These are phyloP conservation scores for Didymella pinodella DNA, from an alignment of 2,329 filamentous ascomycete species.

Conservation along the genomic window DNA sequence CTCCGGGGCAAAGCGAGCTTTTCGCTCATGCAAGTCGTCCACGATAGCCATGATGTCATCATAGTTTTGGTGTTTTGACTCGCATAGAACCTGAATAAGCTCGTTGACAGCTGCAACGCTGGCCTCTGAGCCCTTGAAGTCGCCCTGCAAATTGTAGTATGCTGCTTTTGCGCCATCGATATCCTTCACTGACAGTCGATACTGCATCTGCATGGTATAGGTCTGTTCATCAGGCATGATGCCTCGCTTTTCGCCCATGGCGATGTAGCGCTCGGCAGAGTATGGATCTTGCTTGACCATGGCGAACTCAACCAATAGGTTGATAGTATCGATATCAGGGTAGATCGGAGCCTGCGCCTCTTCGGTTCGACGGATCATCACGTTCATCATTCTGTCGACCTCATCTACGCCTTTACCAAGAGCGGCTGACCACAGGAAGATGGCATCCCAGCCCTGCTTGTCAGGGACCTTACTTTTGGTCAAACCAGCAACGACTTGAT, in stretches of 20 bases:
- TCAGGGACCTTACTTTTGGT: conserved; percentile 36
- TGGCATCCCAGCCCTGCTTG: conserved; percentile 72
- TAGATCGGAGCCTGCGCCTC: conserved; percentile 54
- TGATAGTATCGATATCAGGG: conserved; percentile 77
- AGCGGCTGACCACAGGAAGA: conserved; percentile 78
- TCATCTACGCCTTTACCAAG: conserved; percentile 76
- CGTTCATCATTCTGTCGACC: conserved; percentile 74
- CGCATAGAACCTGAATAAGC: conserved; percentile 74
- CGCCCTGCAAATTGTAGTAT: conserved; percentile 68
- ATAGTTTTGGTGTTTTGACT: conserved; percentile 67
- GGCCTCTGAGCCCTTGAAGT: conserved; percentile 64
- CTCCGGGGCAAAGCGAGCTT: conserved; percentile 73
- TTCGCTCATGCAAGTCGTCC: conserved; percentile 73
- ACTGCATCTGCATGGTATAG: conserved; percentile 76
- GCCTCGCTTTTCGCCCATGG: conserved; percentile 69
- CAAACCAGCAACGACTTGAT: conserved; percentile 56
- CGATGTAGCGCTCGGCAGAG: conserved; percentile 75
- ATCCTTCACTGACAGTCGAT: conserved; percentile 76
- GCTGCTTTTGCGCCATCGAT: conserved; percentile 72
- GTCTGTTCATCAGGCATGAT: conserved; percentile 74
- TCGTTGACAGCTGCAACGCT: conserved; percentile 73
- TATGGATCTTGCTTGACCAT: conserved; percentile 74
- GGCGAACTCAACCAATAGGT: conserved; percentile 76
- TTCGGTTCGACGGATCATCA: conserved; percentile 64
- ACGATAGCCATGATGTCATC: conserved; percentile 76